phyloP scores from a whole-genome alignment of 108 stramenopile genomes.

The Cylindrotheca fusiformis region DNA sequence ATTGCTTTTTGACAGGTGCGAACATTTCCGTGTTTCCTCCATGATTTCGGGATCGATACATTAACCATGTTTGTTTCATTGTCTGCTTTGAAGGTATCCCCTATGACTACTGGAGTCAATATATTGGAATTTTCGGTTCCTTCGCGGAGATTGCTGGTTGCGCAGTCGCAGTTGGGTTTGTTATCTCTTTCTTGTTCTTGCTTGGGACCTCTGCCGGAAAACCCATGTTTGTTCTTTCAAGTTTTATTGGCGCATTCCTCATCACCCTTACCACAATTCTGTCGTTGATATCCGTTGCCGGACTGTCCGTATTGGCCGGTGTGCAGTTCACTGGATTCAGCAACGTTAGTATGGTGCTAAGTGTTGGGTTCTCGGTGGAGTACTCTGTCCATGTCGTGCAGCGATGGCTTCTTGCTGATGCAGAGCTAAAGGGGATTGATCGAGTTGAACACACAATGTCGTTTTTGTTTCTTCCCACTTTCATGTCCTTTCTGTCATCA shows the following conservation, averaged over 20 bases:
- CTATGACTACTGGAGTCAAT: conserved; percentile 49
- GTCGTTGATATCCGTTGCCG: conserved; percentile 31
- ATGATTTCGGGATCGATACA: too few relatives aligned
- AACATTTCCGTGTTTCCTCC: too few relatives aligned
- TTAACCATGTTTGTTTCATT: background rate
- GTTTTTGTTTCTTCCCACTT: conserved; percentile 37
- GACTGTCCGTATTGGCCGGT: conserved; percentile 27
- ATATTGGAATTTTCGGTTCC: conserved; percentile 25
- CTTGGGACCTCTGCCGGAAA: conserved; percentile 10
- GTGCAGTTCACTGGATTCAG: conserved; percentile 43
- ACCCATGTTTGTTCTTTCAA: conserved; percentile 9
- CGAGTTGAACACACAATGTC: conserved; percentile 45
- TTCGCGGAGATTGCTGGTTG: conserved; percentile 21
- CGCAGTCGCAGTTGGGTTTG: conserved; percentile 32
- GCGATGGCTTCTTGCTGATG: conserved; percentile 30
- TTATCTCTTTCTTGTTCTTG: conserved; percentile 32
- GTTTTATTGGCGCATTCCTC: conserved; percentile 30
- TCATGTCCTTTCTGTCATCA: conserved; percentile 37
- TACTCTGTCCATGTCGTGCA: conserved; percentile 45
- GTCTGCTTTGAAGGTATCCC: conserved; percentile 28
- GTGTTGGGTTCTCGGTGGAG: conserved; percentile 40
- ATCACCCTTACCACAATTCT: conserved; percentile 31
- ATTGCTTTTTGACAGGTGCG: conserved; percentile 43
- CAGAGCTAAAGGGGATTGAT: conserved; percentile 10
- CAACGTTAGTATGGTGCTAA: conserved; percentile 37